These are phyloP conservation scores for Fusarium palustre DNA, from an alignment of 2,329 filamentous ascomycete species.

Conservation along the genomic window DNA sequence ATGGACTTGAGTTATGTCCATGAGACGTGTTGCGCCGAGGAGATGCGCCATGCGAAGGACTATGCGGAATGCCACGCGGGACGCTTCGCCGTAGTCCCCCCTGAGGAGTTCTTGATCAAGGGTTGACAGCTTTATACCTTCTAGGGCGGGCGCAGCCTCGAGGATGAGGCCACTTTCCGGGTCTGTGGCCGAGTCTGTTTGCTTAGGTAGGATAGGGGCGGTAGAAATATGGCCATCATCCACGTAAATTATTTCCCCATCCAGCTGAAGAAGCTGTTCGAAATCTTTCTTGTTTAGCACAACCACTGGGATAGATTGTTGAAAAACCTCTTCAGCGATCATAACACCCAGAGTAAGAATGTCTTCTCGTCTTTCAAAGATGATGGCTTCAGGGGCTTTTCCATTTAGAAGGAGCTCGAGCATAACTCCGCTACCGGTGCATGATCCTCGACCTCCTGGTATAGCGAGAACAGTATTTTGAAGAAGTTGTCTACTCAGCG, in stretches of 20 bases:
- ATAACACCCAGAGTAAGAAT: slow-evolving; percentile 60
- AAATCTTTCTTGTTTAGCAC: slow-evolving; percentile 40
- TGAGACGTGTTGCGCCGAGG: slow-evolving; percentile 24
- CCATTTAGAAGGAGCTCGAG: slow-evolving; percentile 58
- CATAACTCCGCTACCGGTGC: slow-evolving; percentile 58
- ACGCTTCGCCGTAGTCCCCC: slow-evolving; percentile 30
- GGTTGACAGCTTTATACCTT: slow-evolving; percentile 36
- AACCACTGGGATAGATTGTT: slow-evolving; percentile 55
- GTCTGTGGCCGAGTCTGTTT: background rate
- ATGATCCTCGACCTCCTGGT: slow-evolving; percentile 60
- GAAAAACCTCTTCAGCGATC: slow-evolving; percentile 56
- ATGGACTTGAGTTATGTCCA: slow-evolving; percentile 37
- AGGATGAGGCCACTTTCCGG: slow-evolving; percentile 4
- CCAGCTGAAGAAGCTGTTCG: slow-evolving; percentile 1
- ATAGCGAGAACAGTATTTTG: slow-evolving; percentile 55
- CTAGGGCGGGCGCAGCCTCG: slow-evolving; percentile 5
- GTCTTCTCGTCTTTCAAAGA: slow-evolving; percentile 57
- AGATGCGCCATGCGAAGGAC: slow-evolving; percentile 35
- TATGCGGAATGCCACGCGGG: slow-evolving; percentile 22
- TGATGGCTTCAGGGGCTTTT: slow-evolving; percentile 53
- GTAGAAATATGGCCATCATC: slow-evolving; percentile 18
- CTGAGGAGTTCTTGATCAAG: slow-evolving; percentile 14
- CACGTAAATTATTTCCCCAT: slow-evolving; percentile 18
- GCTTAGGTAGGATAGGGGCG: background rate
- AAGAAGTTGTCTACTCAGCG: slow-evolving; percentile 51